Conservation (phyloP, 768 basidiomycete species). For the Pleurotus tuber-regium region DNA sequence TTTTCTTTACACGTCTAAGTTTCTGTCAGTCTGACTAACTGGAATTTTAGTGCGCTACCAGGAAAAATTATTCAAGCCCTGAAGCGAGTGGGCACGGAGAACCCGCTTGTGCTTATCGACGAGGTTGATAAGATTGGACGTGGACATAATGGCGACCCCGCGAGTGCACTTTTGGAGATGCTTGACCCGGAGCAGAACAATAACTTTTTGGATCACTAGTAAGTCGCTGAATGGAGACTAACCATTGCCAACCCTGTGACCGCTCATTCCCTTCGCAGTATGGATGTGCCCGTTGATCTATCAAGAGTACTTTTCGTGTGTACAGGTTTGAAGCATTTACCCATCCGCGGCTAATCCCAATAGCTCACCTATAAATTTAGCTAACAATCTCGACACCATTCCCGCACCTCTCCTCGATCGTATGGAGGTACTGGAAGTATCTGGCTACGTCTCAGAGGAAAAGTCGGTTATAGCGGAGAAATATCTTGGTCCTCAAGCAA, state of each 20-base stretch:
- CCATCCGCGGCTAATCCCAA: not conserved
- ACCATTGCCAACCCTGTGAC: not conserved
- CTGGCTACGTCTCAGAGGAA: conserved; percentile 92
- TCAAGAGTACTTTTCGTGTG: conserved; percentile 97
- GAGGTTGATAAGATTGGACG: conserved; percentile 96
- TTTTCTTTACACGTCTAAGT: conserved; percentile 4
- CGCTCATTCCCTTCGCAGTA: conserved; percentile 43
- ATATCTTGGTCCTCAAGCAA: conserved; percentile 92
- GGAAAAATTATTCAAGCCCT: conserved; percentile 95
- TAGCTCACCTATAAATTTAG: conserved; percentile 26
- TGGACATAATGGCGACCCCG: conserved; percentile 89
- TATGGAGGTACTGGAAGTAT: conserved; percentile 96
- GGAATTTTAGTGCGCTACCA: conserved; percentile 74
- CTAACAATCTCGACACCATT: conserved; percentile 91
- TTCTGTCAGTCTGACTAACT: not conserved
- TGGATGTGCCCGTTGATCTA: conserved; percentile 96
- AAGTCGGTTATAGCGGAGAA: conserved; percentile 84
- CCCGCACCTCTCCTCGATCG: conserved; percentile 91
- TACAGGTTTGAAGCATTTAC: conserved; percentile 39
- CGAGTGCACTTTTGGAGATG: conserved; percentile 90
- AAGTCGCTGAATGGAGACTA: conserved; percentile 34
- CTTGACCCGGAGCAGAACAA: conserved; percentile 94
- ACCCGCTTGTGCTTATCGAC: conserved; percentile 91
- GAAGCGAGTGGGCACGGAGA: conserved; percentile 91
- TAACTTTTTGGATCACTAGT: conserved; percentile 95